These are phyloP conservation scores for Nicotiana knightiana DNA, from an alignment of 257 asterid species.

Conservation along the genomic window DNA sequence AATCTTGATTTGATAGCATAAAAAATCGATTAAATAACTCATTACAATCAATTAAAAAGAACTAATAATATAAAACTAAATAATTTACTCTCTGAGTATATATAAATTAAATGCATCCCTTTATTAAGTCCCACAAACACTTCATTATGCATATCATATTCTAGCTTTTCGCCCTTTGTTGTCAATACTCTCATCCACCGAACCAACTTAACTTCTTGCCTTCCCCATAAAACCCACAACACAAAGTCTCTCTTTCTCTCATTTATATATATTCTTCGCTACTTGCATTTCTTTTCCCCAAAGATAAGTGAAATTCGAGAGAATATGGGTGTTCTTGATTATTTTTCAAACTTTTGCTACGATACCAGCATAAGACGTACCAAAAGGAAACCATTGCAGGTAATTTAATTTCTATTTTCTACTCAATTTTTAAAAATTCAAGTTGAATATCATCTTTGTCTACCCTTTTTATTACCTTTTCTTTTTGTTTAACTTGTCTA, in stretches of 20 bases:
- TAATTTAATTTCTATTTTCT: slow-evolving; percentile 16
- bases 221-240: background rate
- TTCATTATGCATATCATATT: background rate
- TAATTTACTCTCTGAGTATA: too few species aligned
- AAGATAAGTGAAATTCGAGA: background rate
- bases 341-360: slow-evolving; percentile 71
- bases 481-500: background rate
- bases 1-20: too few species aligned
- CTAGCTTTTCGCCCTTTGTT: background rate
- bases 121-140: slow-evolving; percentile 6
- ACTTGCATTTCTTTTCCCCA: slow-evolving; percentile 20
- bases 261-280: background rate
- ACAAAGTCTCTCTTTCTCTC: slow-evolving; percentile 3
- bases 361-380: slow-evolving; percentile 51
- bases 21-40: too few species aligned
- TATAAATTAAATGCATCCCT: background rate
- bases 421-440: background rate
- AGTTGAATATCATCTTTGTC: background rate
- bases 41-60: too few species aligned
- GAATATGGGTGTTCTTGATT: slow-evolving; percentile 85
- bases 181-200: slow-evolving; percentile 11
- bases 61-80: too few species aligned
- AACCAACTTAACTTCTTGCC: slow-evolving; percentile 14
- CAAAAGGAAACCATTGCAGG: slow-evolving; percentile 81
- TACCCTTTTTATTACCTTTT: background rate